These are phyloP conservation scores for Pythium vanterpoolii DNA, from an alignment of 352 stramenopile genomes.

Conservation along the genomic window DNA sequence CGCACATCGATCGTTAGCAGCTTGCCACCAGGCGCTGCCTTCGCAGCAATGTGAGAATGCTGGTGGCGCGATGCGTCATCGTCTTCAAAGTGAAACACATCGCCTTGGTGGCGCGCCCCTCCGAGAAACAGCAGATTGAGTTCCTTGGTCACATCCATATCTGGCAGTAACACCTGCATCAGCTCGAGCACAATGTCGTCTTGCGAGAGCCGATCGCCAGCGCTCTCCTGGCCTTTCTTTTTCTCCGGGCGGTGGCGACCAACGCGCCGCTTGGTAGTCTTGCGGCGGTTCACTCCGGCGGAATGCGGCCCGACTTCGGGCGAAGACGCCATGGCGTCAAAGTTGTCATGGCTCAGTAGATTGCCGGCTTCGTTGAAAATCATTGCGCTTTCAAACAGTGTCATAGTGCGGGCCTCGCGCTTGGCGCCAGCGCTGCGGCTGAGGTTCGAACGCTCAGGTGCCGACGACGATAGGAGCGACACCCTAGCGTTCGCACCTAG, in stretches of 20 bases:
- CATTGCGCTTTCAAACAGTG: conserved; percentile 73
- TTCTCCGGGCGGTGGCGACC: conserved; percentile 51
- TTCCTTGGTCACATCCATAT: conserved; percentile 76
- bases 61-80: conserved; percentile 37
- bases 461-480: conserved; percentile 35
- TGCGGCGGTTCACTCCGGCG: conserved; percentile 41
- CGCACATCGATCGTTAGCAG: conserved; percentile 52
- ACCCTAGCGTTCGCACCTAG: too few species aligned
- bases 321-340: conserved; percentile 60
- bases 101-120: conserved; percentile 35
- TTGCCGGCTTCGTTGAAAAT: conserved; percentile 76
- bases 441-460: conserved; percentile 32
- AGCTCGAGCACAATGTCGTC: conserved; percentile 78
- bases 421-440: conserved; percentile 33
- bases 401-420: conserved; percentile 58
- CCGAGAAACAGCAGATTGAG: conserved; percentile 68
- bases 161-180: conserved; percentile 60
- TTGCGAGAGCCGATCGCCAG: conserved; percentile 33
- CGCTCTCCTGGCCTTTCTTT: conserved; percentile 29
- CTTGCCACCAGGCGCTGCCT: conserved; percentile 16
- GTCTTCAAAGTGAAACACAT: conserved; percentile 76
- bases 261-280: conserved; percentile 60
- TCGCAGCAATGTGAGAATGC: not conserved
- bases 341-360: conserved; percentile 69
- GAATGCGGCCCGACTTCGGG: conserved; percentile 29